Evolutionary conservation across 2,329 filamentous ascomycete species (phyloP).

Genomic region (Phaeoacremonium minimum): DNA sequence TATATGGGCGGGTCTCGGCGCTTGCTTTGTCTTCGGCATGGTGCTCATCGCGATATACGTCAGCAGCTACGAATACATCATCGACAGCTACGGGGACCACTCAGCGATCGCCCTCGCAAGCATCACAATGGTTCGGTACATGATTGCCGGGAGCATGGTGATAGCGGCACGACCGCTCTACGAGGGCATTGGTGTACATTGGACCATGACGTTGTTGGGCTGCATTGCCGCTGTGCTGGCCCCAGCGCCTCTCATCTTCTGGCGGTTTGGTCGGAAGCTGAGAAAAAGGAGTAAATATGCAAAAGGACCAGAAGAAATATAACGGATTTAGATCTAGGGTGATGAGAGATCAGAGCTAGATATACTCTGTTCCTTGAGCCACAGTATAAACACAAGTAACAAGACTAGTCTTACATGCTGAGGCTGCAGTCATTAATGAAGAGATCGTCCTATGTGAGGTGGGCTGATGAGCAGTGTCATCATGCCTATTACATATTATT

Average conservation of each 20-base stretch:
- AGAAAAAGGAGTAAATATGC: slow-evolving; percentile 13
- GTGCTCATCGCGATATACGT: slow-evolving; percentile 46
- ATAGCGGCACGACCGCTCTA: slow-evolving; percentile 33
- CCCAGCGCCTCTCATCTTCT: slow-evolving; percentile 28
- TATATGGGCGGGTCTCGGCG: slow-evolving; percentile 43
- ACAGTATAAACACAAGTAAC: too few relatives aligned
- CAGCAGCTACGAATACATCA: slow-evolving; percentile 51
- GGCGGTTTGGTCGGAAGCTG: slow-evolving; percentile 19
- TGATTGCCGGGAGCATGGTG: slow-evolving; percentile 31
- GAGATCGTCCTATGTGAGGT: too few relatives aligned
- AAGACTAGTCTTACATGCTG: too few relatives aligned
- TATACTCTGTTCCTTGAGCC: too few relatives aligned
- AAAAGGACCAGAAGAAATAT: neutral
- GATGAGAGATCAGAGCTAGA: too few relatives aligned
- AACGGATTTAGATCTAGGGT: too few relatives aligned
- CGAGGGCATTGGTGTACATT: slow-evolving; percentile 24
- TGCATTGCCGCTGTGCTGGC: slow-evolving; percentile 23
- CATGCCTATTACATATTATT: too few relatives aligned
- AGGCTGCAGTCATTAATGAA: too few relatives aligned
- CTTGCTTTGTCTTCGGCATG: slow-evolving; percentile 47
- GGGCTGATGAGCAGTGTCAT: too few relatives aligned
- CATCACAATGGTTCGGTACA: slow-evolving; percentile 24
- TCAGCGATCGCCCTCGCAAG: slow-evolving; percentile 31
- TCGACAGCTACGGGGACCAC: slow-evolving; percentile 50
- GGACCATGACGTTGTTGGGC: slow-evolving; percentile 23